Evolutionary conservation across 768 basidiomycete genomes (phyloP).

Genomic region (Pholiota conissans): DNA sequence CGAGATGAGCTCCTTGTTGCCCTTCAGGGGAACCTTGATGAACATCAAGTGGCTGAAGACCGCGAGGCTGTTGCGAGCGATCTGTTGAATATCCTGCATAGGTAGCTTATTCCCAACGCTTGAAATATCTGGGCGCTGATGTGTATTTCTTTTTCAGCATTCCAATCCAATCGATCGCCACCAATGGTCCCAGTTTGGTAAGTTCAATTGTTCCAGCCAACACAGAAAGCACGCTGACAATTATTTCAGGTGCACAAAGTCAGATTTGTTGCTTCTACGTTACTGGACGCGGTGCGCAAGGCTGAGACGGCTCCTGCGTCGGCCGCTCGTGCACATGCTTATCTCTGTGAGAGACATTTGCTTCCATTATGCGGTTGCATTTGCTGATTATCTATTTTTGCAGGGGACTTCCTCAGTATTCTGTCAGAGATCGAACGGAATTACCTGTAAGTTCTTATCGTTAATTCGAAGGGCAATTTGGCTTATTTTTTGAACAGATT

Average conservation of each 20-base stretch:
- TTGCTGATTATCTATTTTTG: constrained; percentile 14
- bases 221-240: constrained; percentile 9
- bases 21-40: constrained; percentile 64
- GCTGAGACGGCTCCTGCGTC: constrained; percentile 78
- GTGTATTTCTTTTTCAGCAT: constrained; percentile 49
- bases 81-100: constrained; percentile 82
- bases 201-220: constrained; percentile 5
- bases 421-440: constrained; percentile 90
- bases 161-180: constrained; percentile 91
- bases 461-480: constrained; percentile 4
- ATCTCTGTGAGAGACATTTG: constrained; percentile 62
- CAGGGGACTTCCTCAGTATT: constrained; percentile 92
- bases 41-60: constrained; percentile 66
- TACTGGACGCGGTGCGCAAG: constrained; percentile 82
- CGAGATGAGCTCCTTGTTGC: constrained; percentile 79
- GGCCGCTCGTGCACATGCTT: constrained; percentile 83
- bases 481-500: constrained; percentile 37
- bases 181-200: constrained; percentile 79
- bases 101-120: constrained; percentile 35
- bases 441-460: constrained; percentile 57
- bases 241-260: constrained; percentile 78
- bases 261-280: constrained; percentile 87
- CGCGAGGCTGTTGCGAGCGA: constrained; percentile 86
- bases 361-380: background rate
- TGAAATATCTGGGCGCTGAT: constrained; percentile 4